Evolutionary conservation across 169 alveolate species (phyloP), one percentile per base, ranked within the genome.

Genomic region (Plasmodium vivax): DNA sequence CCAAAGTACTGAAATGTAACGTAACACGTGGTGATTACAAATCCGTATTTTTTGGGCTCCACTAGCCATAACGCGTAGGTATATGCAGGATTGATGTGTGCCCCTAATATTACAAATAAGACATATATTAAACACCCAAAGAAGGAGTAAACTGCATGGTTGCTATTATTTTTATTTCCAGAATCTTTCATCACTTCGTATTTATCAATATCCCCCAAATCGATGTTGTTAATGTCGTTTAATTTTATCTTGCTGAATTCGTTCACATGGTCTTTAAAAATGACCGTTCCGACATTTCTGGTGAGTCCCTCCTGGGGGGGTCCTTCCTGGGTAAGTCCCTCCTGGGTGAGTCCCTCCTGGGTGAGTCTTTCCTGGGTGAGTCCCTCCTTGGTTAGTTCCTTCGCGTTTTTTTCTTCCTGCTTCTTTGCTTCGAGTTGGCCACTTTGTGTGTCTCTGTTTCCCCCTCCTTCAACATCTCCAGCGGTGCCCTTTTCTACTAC

Each of bases 21-120:
- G 62, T 85, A 85, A 27, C 80, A 74, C 23, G 93, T 85, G 30
- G 93, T 68, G 38, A 85, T n/a, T 19, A 73, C 87, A 51, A 85
- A 85, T 85, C 93, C 93, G 75, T 85, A 85, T 85, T 85, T 85
- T 85, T 85, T 74, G 14, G 93, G 93, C 14, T 85, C 93, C 27
- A 77, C 32, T 73, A 85, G 45, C 93, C 93, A 85, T 51, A 85
- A 75, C 19, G 93, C 93, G 41, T 85, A 85, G 36, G 93, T 85
- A 27, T 85, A 85, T 74, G 93, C 93, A 30, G 93, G 93, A 75
- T 85, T 85, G 30, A 85, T 85, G 43, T 85, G 93, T 8, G 93
- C 93, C 16, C 93, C 93, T 38, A 75, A 36, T 32, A 85, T 16
- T n/a, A 85, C 54, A 85, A 85, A 85, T 85, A 85, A 74, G 23